Base-by-base conservation (phyloP, 1,284 basidiomycete species). In the Crucibulum cyathiforme region DNA sequence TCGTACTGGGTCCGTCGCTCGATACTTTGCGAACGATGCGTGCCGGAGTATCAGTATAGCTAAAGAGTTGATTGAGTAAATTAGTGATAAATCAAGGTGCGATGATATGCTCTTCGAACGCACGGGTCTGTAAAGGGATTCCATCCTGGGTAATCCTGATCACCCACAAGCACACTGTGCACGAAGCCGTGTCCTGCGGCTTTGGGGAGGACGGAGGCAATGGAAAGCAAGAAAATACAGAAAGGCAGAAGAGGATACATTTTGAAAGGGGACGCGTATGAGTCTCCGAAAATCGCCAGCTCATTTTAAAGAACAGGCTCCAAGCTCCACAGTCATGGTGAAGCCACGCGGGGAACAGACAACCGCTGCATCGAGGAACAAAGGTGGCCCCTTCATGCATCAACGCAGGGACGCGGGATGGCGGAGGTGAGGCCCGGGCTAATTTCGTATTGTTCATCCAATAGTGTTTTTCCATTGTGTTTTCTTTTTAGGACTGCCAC, bases 61-160 rank as follows among this genome's bases (percentile, higher is more conserved):
- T 24, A 24, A 35, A 35, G 50, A 35, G 37, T 36, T 15, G 13
- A n/a, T 35, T 35, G 36, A 15, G 37, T 43, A 43, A 17, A 43
- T 13, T 13, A 43, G 24, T 43, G 41, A 43, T 13, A 43, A 43
- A 43, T 17, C 41, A 24, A 24, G 24, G 24, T 24, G 41, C 41
- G 19, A 49, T 31, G 24, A 12, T 24, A 12, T 12, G 15, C 12
- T n/a, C 13, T 49, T 31, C 15, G 31, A 12, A 68, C 70, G 52
- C 69, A 78, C 77, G 71, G 71, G 63, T 79, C 77, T 57, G 59
- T 67, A 58, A 76, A 77, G 35, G 77, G 79, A 58, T 76, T 73
- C 76, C 75, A 80, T 10, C 76, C 77, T 49, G 70, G 64, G 58
- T 76, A 78, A 47, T 61, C 67, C 57, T 71, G 64, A 48, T 71